Evolutionary conservation across 768 basidiomycete species (phyloP).

Genomic region (Lentinula boryana): DNA sequence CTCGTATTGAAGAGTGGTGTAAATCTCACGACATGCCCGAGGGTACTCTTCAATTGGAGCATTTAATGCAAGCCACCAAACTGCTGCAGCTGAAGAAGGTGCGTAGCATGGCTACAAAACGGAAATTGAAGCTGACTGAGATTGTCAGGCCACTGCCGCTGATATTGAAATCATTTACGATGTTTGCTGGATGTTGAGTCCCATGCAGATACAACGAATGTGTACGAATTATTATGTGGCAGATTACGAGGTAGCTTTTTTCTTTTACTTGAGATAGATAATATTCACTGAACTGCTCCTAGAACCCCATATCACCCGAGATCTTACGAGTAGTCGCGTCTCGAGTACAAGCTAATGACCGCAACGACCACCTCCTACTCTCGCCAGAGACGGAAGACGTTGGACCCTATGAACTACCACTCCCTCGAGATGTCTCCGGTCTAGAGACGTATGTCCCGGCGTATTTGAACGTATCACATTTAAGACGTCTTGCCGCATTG

Average conservation of each 20-base stretch:
- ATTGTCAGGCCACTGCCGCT: slow-evolving; percentile 71
- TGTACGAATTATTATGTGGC: slow-evolving; percentile 99
- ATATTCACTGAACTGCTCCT: slow-evolving; percentile 3
- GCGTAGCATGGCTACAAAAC: slow-evolving; percentile 7
- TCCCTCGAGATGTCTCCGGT: slow-evolving; percentile 91
- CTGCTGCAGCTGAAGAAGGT: slow-evolving; percentile 97
- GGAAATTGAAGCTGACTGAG: neutral
- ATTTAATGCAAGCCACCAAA: slow-evolving; percentile 99
- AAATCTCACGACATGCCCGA: slow-evolving; percentile 99
- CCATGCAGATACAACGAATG: slow-evolving; percentile 99
- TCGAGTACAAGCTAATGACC: slow-evolving; percentile 92
- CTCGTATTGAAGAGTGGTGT: slow-evolving; percentile 97
- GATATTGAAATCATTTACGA: slow-evolving; percentile 99
- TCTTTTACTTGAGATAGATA: neutral
- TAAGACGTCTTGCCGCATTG: slow-evolving; percentile 81
- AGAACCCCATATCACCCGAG: slow-evolving; percentile 97
- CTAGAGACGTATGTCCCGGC: slow-evolving; percentile 95
- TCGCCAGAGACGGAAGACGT: slow-evolving; percentile 97
- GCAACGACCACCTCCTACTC: slow-evolving; percentile 93
- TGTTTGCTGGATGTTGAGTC: slow-evolving; percentile 99
- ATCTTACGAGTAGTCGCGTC: slow-evolving; percentile 96
- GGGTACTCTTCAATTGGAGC: slow-evolving; percentile 93
- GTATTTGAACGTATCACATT: slow-evolving; percentile 84
- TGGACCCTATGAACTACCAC: slow-evolving; percentile 88
- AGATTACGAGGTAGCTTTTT: slow-evolving; percentile 81